phyloP scores from a whole-genome alignment of 2,329 filamentous ascomycete species.

The Rutstroemia sp. region DNA sequence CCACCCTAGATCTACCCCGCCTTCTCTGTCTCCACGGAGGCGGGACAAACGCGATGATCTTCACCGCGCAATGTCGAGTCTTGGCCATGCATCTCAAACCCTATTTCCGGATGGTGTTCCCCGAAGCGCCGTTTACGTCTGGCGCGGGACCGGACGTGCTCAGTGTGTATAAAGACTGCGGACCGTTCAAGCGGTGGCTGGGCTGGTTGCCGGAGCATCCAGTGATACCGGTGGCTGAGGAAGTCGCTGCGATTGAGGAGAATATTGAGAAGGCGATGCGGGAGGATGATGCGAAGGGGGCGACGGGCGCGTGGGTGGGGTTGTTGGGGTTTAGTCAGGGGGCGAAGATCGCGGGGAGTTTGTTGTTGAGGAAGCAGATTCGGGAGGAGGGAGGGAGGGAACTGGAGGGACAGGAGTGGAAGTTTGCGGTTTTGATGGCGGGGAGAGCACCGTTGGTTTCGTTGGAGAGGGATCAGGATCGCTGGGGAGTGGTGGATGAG shows the following conservation, averaged over 20 bases:
- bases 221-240: slow-evolving; percentile 34
- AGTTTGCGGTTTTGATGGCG: slow-evolving; percentile 55
- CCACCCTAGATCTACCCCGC: slow-evolving; percentile 40
- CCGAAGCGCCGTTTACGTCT: slow-evolving; percentile 60
- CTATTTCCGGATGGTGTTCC: slow-evolving; percentile 64
- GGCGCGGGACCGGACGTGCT: slow-evolving; percentile 53
- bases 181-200: slow-evolving; percentile 58
- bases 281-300: slow-evolving; percentile 41
- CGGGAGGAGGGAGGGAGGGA: slow-evolving; percentile 3
- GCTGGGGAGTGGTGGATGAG: slow-evolving; percentile 33
- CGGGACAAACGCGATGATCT: slow-evolving; percentile 64
- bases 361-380: slow-evolving; percentile 54
- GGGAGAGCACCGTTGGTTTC: slow-evolving; percentile 53
- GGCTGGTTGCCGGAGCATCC: slow-evolving; percentile 55
- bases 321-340: slow-evolving; percentile 63
- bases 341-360: slow-evolving; percentile 51
- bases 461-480: slow-evolving; percentile 29
- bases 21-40: slow-evolving; percentile 79
- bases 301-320: slow-evolving; percentile 47
- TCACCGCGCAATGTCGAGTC: slow-evolving; percentile 58
- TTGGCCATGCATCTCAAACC: slow-evolving; percentile 1
- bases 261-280: slow-evolving; percentile 41
- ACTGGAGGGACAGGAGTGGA: slow-evolving; percentile 32
- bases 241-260: slow-evolving; percentile 35
- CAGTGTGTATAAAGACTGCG: slow-evolving; percentile 56